A percentile compares a stretch with the other conserved stretches of the same genome.
Evolutionary conservation across 768 basidiomycete species (phyloP).

Genomic region (Polyporus arcularius): DNA sequence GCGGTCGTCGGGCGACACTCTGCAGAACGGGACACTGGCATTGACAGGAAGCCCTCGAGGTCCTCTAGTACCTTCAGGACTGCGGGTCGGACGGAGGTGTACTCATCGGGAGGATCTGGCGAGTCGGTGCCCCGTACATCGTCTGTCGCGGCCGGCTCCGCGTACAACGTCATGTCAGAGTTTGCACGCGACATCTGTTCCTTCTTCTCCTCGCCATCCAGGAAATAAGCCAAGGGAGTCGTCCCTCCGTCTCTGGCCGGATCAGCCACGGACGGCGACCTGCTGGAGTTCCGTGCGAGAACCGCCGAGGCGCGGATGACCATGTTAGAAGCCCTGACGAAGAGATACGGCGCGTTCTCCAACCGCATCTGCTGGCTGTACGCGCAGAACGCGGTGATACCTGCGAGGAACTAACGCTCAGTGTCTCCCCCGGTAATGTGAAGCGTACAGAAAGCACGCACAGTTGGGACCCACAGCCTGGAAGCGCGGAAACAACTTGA

Average conservation of each 20-base stretch:
- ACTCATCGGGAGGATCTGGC: background rate
- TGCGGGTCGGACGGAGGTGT: slow-evolving; percentile 5
- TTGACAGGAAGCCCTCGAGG: slow-evolving; percentile 13
- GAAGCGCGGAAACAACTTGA: slow-evolving; percentile 16
- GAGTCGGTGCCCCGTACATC: background rate
- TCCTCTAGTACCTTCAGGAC: slow-evolving; percentile 1
- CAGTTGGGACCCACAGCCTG: slow-evolving; percentile 11
- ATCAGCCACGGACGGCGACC: background rate
- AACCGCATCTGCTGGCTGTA: slow-evolving; percentile 13
- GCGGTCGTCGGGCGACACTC: slow-evolving; percentile 14
- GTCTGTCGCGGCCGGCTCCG: background rate
- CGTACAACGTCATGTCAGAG: background rate
- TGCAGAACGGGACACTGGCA: background rate
- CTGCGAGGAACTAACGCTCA: background rate
- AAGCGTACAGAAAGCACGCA: background rate
- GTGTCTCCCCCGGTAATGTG: background rate
- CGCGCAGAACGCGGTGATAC: slow-evolving; percentile 12
- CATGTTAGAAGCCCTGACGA: slow-evolving; percentile 13
- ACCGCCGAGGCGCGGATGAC: slow-evolving; percentile 9
- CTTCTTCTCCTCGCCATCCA: background rate
- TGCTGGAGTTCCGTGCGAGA: background rate
- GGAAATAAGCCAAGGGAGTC: background rate
- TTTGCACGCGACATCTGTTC: background rate
- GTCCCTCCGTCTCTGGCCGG: background rate
- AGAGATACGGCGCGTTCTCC: slow-evolving; percentile 16